Base-by-base conservation (phyloP, 768 basidiomycete species). In the Boletus subcaerulescens region DNA sequence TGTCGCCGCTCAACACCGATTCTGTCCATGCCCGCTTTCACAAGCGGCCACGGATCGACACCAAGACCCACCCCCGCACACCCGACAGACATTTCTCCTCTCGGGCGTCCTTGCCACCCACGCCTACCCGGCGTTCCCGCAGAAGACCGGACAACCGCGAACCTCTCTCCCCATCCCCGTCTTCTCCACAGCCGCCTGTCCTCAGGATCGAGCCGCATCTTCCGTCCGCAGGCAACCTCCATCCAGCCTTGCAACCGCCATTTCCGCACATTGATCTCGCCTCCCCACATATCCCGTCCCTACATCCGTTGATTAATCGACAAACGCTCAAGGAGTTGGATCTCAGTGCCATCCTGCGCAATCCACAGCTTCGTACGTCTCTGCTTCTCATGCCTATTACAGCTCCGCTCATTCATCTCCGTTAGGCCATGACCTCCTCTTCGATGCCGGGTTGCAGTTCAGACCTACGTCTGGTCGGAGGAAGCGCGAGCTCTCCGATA, bases 301-400 rank as follows among this genome's bases (percentile, higher is more conserved):
- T 81, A 41, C 76, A 79, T 32, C 92, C 94, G 1, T 80, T 87
- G 41, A 90, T 96, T 67, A 93, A 91, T 64, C 80, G 89, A 38
- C 82, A 85, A 42, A 92, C 91, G 2, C 77, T 97, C 61, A 85
- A 84, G 64, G 91, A 93, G 66, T 77, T 97, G 48, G 93, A 97
- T 68, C 76, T 96, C 18, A 82, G 87, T 54, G 83, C 87, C 50
- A 93, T 96, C 62, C 78, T 96, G 53, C 83, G 89, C 45, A 93
- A 93, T 70, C 91, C 92, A 22, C 92, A 94, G 67, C 86, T 96
- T 55, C 89, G 94, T 91, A 73, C 75, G 86, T 87, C 39, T 20
- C n/a, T 35, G 12, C 38, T n/a, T 53, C 56, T 54, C 54, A 4
- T 47, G 3, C 42, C 11, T 7, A 1, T 13, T 18, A 9, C 32